Conservation (phyloP, 495 filamentous ascomycete species). For the Symbiotaphrina buchneri region DNA sequence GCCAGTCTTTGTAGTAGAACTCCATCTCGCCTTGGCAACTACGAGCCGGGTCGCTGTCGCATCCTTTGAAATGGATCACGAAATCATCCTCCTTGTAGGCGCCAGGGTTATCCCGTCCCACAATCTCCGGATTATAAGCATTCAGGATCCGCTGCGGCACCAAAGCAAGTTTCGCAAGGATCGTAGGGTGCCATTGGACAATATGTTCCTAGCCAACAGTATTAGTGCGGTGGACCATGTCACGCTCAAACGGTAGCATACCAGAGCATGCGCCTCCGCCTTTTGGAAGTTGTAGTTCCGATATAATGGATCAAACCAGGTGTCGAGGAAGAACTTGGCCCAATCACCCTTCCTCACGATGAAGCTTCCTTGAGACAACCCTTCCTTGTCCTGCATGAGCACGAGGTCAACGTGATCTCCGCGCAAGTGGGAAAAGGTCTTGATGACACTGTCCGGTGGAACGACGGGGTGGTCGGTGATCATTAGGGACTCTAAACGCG, state of each 20-base stretch:
- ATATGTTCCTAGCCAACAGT: constrained; percentile 39
- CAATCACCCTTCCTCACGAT: constrained; percentile 70
- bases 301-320: constrained; percentile 92
- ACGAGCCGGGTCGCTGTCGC: constrained; percentile 26
- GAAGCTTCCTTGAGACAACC: constrained; percentile 55
- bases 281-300: constrained; percentile 89
- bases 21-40: constrained; percentile 52
- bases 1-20: constrained; percentile 25
- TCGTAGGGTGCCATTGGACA: constrained; percentile 97
- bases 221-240: background rate
- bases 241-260: constrained; percentile 20
- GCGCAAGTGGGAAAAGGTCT: constrained; percentile 66
- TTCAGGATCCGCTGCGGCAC: constrained; percentile 68
- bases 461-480: constrained; percentile 69
- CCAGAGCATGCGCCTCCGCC: constrained; percentile 80
- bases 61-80: constrained; percentile 50
- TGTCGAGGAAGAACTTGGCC: constrained; percentile 79
- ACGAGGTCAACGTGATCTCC: constrained; percentile 63
- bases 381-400: constrained; percentile 63
- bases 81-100: constrained; percentile 71
- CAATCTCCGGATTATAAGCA: constrained; percentile 36
- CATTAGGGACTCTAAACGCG: constrained; percentile 56
- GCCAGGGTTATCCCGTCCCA: constrained; percentile 20
- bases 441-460: constrained; percentile 88
- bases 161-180: constrained; percentile 68